phyloP scores from a whole-genome alignment of 176 grass and related monocot genomes.

The Aegilops umbellulata region DNA sequence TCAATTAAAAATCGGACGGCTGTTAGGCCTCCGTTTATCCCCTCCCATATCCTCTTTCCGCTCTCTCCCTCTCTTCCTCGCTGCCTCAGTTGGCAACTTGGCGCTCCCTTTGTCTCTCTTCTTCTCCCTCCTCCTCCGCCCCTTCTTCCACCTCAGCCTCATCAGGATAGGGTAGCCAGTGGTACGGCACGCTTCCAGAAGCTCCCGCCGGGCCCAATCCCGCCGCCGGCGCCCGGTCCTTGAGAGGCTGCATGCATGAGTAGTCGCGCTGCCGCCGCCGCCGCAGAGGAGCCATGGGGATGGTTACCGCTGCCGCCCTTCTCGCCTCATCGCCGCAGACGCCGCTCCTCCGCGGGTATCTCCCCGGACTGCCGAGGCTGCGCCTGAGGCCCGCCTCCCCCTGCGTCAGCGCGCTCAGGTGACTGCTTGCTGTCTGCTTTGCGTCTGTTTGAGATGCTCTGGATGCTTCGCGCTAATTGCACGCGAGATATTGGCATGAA shows the following conservation, averaged over 20 bases:
- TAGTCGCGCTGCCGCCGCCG: slow-evolving; percentile 46
- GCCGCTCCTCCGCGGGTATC: neutral
- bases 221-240: neutral
- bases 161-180: slow-evolving; percentile 45
- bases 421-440: slow-evolving; percentile 9
- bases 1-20: slow-evolving; percentile 27
- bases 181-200: slow-evolving; percentile 16
- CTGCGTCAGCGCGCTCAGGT: slow-evolving; percentile 38
- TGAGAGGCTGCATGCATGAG: slow-evolving; percentile 67
- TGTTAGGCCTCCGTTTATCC: neutral
- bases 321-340: slow-evolving; percentile 27
- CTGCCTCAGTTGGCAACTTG: slow-evolving; percentile 19
- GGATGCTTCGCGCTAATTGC: neutral
- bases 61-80: neutral
- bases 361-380: slow-evolving; percentile 2
- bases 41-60: neutral
- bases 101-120: neutral
- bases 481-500: neutral
- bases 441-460: neutral
- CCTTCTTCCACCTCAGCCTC: slow-evolving; percentile 3
- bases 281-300: slow-evolving; percentile 46
- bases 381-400: slow-evolving; percentile 28
- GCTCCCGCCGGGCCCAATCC: neutral
- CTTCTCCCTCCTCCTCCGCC: neutral
- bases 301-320: slow-evolving; percentile 38